Conservation (phyloP, 225 moss, liverwort and hornwort genomes). For the Bryum argenteum region DNA sequence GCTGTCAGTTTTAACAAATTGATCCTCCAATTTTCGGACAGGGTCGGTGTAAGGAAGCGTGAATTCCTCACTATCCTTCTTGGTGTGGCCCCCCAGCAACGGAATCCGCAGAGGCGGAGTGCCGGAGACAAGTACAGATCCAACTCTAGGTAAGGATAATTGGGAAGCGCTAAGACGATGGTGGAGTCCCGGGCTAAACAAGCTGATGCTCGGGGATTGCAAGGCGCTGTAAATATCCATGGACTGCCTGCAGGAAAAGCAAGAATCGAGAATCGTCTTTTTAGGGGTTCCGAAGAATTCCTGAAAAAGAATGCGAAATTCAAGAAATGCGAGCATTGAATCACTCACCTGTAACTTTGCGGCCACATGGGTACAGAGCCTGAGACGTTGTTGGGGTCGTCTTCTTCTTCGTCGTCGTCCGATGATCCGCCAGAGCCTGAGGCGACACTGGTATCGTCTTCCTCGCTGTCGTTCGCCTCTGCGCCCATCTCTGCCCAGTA, state of each 20-base stretch:
- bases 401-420: slow-evolving; percentile 5
- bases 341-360: slow-evolving; percentile 57
- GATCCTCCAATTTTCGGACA: slow-evolving; percentile 42
- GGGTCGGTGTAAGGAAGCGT: slow-evolving; percentile 24
- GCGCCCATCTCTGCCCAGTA: slow-evolving; percentile 44
- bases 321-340: too few species aligned
- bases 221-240: slow-evolving; percentile 82
- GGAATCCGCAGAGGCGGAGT: slow-evolving; percentile 54
- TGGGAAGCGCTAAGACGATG: slow-evolving; percentile 66
- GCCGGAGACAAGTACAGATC: slow-evolving; percentile 3
- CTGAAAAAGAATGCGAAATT: too few species aligned
- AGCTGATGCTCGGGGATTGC: slow-evolving; percentile 65
- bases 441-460: slow-evolving; percentile 32
- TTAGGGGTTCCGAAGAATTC: too few species aligned
- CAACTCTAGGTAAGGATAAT: slow-evolving; percentile 44
- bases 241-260: slow-evolving; percentile 61
- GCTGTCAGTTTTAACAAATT: slow-evolving; percentile 33
- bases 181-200: slow-evolving; percentile 75
- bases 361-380: slow-evolving; percentile 58
- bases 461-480: slow-evolving; percentile 42
- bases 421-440: slow-evolving; percentile 27
- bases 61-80: slow-evolving; percentile 32
- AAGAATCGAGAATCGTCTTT: neutral
- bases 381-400: neutral
- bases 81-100: slow-evolving; percentile 40